Conservation (phyloP, 148 eudicot genomes). For the Arbutus unedo region DNA sequence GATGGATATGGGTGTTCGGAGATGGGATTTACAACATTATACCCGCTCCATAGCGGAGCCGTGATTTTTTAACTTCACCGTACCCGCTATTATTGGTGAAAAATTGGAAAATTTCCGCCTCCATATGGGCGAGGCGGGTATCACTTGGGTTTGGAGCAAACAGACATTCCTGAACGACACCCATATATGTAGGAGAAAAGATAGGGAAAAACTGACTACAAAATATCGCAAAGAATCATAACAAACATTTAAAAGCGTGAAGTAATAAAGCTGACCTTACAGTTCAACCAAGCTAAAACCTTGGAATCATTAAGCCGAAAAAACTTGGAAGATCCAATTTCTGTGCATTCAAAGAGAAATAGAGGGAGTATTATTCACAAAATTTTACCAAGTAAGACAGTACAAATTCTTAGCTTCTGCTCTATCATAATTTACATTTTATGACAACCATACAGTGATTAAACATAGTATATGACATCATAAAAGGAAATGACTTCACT, state of each 20-base stretch:
- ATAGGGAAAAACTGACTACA: background rate
- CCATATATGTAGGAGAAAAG: background rate
- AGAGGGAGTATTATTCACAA: background rate
- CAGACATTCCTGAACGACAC: background rate
- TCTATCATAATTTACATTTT: background rate
- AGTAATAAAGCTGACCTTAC: slow-evolving; percentile 51
- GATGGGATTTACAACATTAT: no score
- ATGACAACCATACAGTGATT: background rate
- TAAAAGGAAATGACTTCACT: background rate
- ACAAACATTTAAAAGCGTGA: background rate
- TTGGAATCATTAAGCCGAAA: slow-evolving; percentile 88
- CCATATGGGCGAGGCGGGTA: no score
- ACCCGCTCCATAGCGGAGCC: no score
- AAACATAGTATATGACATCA: background rate
- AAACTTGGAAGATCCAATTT: slow-evolving; percentile 81
- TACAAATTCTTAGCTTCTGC: background rate
- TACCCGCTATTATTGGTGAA: no score
- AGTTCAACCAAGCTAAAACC: slow-evolving; percentile 77
- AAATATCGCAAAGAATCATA: background rate
- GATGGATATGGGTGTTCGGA: no score
- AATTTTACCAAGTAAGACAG: background rate
- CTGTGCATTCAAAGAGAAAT: slow-evolving; percentile 36
- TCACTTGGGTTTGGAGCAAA: no score
- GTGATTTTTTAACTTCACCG: no score
- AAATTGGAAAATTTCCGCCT: no score